phyloP scores from a whole-genome alignment of 805 yeast species.

The Vanderwaltozyma tropicalis region DNA sequence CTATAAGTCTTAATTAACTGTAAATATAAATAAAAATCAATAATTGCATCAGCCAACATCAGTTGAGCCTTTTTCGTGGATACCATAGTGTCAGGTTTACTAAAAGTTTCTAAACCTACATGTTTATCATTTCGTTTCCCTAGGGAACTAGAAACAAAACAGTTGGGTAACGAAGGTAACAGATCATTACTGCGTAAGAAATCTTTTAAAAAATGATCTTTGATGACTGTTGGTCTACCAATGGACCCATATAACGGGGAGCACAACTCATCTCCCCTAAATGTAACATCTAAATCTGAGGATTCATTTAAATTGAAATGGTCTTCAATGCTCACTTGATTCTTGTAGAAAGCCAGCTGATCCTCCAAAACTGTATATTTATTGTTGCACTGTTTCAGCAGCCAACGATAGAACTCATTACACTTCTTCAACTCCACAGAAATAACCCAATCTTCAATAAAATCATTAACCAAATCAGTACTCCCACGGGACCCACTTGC shows the following conservation, averaged over 20 bases:
- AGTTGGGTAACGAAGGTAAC: constrained; percentile 2
- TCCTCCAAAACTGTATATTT: constrained; percentile 17
- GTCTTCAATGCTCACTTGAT: constrained; percentile 4
- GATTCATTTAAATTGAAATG: not conserved
- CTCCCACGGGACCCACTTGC: not conserved
- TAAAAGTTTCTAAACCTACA: constrained; percentile 3
- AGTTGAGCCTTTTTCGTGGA: constrained; percentile 5
- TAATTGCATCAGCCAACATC: constrained; percentile 21
- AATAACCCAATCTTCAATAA: constrained; percentile 27
- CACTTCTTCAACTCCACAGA: constrained; percentile 22
- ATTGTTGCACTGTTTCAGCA: constrained; percentile 17
- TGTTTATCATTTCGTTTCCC: not conserved
- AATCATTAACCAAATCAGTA: constrained; percentile 11
- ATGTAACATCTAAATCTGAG: not conserved
- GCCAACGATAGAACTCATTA: constrained; percentile 26
- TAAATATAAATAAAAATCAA: constrained; percentile 24
- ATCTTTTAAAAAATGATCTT: not conserved
- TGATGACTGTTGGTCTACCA: too few species aligned
- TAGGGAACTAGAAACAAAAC: not conserved
- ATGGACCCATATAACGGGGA: too few species aligned
- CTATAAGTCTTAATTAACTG: constrained; percentile 39
- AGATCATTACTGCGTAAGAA: constrained; percentile 1
- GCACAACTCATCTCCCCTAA: too few species aligned
- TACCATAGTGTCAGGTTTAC: not conserved
- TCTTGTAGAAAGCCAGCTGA: constrained; percentile 15